Evolutionary conservation across 192 early-diverging fungal genomes (phyloP), one percentile per base, ranked within the genome.

Genomic region (Chytriomyces hyalinus): DNA sequence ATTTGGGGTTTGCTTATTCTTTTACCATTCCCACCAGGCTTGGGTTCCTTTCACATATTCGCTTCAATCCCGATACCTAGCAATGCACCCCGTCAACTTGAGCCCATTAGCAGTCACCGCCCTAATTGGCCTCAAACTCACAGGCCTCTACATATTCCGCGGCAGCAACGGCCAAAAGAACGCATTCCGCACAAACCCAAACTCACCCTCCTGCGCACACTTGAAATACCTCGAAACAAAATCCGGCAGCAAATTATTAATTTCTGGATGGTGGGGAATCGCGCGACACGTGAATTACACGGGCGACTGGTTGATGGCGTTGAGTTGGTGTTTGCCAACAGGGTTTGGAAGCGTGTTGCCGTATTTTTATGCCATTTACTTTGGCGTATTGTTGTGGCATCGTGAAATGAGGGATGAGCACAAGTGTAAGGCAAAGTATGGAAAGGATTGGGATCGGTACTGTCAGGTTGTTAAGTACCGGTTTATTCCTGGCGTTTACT

Each of bases 231-330:
- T 99, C 49, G 86, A 90, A 49, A 99, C 97, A 10, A 84, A 90
- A 77, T 64, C 89, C 10, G 97, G 97, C 61, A 92, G 90, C 68
- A 88, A 87, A 67, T 86, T 99, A 65, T 83, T 99, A 53, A 86
- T 90, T 70, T 89, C 85, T 67, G 95, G 97, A 22, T 99, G 96
- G 97, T 99, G 97, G 97, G 96, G 96, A 5, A 80, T 89, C 69
- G 92, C 97, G 11, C 90, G 97, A 48, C 94, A 99, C 61, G 92
- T 97, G 80, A 99, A 99, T 81, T 99, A 99, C 83, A 86, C 91
- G 20, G 87, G 96, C 50, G 97, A 98, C 86, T 98, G 95, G 96
- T 77, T 97, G 36, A 96, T 93, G 90, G 90, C 91, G 5, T 82
- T 97, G 44, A 88, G 95, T 10, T 96, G 94, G 92, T 97, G 94